Evolutionary conservation across 805 yeast genomes (phyloP).

Genomic region (Torulaspora quercuum): DNA sequence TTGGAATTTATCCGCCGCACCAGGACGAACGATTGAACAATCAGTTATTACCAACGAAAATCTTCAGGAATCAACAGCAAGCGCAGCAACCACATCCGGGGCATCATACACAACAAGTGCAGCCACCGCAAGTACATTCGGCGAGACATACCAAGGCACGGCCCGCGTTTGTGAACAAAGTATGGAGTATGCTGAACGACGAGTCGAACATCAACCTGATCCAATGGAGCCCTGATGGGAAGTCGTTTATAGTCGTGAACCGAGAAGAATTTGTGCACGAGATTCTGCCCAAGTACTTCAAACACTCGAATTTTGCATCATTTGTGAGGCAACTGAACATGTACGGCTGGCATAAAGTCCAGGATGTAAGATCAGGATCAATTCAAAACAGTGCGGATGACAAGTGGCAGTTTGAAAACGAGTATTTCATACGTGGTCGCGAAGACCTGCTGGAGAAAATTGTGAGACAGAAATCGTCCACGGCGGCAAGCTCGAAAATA

Average conservation of each 20-base stretch:
- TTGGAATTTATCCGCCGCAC: conserved; percentile 16
- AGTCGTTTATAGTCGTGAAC: conserved; percentile 77
- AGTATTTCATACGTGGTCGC: conserved; percentile 68
- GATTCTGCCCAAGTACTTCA: conserved; percentile 87
- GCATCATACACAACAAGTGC: conserved; percentile 6
- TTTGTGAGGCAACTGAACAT: conserved; percentile 94
- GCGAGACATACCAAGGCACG: conserved; percentile 44
- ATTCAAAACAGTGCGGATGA: conserved; percentile 63
- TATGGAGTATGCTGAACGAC: conserved; percentile 96
- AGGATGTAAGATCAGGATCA: conserved; percentile 80
- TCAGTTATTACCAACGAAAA: conserved; percentile 16
- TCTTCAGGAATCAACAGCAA: conserved; percentile 15
- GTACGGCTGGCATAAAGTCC: conserved; percentile 99
- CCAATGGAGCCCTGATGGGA: conserved; percentile 82
- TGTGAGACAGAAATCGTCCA: conserved; percentile 58
- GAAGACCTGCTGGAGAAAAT: conserved; percentile 85
- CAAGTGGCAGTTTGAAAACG: conserved; percentile 83
- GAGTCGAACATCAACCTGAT: conserved; percentile 63
- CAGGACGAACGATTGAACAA: conserved; percentile 11
- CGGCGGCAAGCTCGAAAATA: conserved; percentile 11
- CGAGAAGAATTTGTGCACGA: conserved; percentile 78
- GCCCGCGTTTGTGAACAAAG: conserved; percentile 88
- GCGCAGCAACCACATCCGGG: conserved; percentile 5
- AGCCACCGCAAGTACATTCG: conserved; percentile 5
- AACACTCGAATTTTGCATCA: conserved; percentile 91